Percentiles rank a stretch among this genome's conserved stretches.
Evolutionary conservation across 495 filamentous ascomycete genomes (phyloP).

Genomic region (Tuber borchii): DNA sequence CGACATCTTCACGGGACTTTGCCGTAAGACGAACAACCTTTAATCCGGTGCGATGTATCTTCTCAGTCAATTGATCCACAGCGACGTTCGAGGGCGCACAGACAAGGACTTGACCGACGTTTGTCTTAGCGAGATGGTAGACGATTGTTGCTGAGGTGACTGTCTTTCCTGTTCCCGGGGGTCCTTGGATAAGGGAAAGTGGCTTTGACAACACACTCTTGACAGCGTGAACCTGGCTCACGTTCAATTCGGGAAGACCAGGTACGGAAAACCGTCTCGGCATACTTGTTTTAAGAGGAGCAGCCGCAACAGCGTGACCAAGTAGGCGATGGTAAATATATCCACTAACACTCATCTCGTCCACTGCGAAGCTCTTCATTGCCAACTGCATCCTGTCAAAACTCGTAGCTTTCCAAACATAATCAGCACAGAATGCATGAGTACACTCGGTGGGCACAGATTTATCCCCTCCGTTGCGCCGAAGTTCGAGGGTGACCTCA

Average conservation of each 20-base stretch:
- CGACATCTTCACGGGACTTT: constrained; percentile 96
- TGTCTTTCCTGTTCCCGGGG: constrained; percentile 95
- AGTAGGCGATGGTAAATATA: constrained; percentile 98
- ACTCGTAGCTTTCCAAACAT: constrained; percentile 98
- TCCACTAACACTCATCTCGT: constrained; percentile 96
- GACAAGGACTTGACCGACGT: constrained; percentile 87
- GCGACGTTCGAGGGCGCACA: constrained; percentile 98
- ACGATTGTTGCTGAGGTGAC: constrained; percentile 99
- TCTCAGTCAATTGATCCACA: constrained; percentile 96
- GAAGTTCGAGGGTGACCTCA: constrained; percentile 91
- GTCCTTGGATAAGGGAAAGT: constrained; percentile 91
- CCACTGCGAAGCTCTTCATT: constrained; percentile 98
- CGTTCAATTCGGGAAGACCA: constrained; percentile 89
- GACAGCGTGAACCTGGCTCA: constrained; percentile 92
- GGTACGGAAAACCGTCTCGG: constrained; percentile 96
- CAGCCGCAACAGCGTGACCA: constrained; percentile 90
- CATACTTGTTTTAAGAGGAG: constrained; percentile 92
- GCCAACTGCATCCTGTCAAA: constrained; percentile 99
- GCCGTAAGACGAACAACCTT: constrained; percentile 98
- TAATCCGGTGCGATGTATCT: constrained; percentile 86
- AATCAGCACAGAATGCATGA: constrained; percentile 95
- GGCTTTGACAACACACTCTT: constrained; percentile 92
- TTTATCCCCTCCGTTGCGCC: constrained; percentile 84
- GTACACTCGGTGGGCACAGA: constrained; percentile 95
- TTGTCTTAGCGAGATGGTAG: constrained; percentile 92